phyloP scores from a whole-genome alignment of 345 rosid genomes.

The Toxicodendron radicans region DNA sequence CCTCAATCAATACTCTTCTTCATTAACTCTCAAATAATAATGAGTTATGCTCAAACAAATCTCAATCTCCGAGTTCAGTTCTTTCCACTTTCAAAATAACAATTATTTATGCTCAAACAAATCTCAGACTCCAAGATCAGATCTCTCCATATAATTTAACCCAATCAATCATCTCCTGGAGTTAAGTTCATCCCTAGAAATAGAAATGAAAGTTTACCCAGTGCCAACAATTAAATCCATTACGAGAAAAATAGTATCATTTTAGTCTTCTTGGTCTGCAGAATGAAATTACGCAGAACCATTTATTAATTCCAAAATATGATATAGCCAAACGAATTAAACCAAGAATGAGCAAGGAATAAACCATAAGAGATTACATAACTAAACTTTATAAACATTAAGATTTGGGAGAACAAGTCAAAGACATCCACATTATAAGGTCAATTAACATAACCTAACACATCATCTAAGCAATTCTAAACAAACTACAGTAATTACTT shows the following conservation, averaged over 20 bases:
- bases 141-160: neutral
- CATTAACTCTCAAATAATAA: neutral
- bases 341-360: neutral
- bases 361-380: neutral
- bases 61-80: neutral
- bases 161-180: neutral
- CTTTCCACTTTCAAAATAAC: neutral
- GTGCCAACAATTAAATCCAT: neutral
- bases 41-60: neutral
- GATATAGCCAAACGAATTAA: neutral
- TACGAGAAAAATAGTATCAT: neutral
- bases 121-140: neutral
- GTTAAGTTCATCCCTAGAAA: neutral
- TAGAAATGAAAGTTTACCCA: neutral
- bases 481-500: constrained; percentile 8
- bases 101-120: neutral
- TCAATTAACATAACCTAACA: neutral
- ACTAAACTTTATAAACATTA: neutral
- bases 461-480: neutral
- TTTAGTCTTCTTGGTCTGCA: neutral
- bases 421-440: too few relatives aligned
- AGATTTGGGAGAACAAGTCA: neutral
- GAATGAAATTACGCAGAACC: neutral
- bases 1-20: neutral
- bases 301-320: neutral